Evolutionary conservation across 371 early-diverging fungal species (phyloP).

Genomic region (Mortierella sp.): DNA sequence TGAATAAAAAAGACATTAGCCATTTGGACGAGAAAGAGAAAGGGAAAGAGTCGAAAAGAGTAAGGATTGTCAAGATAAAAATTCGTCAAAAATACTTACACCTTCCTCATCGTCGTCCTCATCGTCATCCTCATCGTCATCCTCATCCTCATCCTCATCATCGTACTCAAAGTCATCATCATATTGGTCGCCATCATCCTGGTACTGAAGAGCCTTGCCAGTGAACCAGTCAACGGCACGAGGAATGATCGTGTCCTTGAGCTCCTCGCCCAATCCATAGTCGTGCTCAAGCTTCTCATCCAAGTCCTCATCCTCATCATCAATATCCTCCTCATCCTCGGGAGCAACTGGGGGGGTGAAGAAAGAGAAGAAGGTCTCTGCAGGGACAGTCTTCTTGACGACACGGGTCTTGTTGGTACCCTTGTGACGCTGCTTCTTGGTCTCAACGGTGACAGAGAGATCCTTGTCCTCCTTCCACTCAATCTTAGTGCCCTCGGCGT

Average conservation of each 20-base stretch:
- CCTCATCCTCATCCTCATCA: slow-evolving; percentile 62
- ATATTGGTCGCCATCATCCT: slow-evolving; percentile 73
- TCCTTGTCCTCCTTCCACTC: slow-evolving; percentile 96
- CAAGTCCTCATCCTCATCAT: slow-evolving; percentile 78
- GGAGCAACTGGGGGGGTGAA: slow-evolving; percentile 85
- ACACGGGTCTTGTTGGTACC: slow-evolving; percentile 95
- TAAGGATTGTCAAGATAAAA: not conserved
- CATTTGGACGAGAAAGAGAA: not conserved
- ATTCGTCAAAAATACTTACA: slow-evolving; percentile 6
- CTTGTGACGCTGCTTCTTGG: slow-evolving; percentile 97
- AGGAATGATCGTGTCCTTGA: slow-evolving; percentile 95
- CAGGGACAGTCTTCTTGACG: slow-evolving; percentile 92
- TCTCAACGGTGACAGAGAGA: slow-evolving; percentile 88
- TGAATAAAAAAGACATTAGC: not conserved
- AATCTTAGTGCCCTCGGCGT: slow-evolving; percentile 87
- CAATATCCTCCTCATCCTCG: slow-evolving; percentile 73
- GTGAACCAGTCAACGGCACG: slow-evolving; percentile 97
- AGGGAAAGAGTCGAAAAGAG: not conserved
- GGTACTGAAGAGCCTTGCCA: slow-evolving; percentile 90
- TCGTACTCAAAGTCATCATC: slow-evolving; percentile 67
- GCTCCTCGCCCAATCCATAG: slow-evolving; percentile 94
- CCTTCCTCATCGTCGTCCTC: slow-evolving; percentile 69
- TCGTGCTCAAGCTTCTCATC: slow-evolving; percentile 87
- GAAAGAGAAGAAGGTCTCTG: slow-evolving; percentile 94
- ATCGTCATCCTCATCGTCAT: slow-evolving; percentile 72